These are phyloP conservation scores for Colletotrichum sp. DNA, from an alignment of 2,329 filamentous ascomycete genomes.

Conservation along the genomic window DNA sequence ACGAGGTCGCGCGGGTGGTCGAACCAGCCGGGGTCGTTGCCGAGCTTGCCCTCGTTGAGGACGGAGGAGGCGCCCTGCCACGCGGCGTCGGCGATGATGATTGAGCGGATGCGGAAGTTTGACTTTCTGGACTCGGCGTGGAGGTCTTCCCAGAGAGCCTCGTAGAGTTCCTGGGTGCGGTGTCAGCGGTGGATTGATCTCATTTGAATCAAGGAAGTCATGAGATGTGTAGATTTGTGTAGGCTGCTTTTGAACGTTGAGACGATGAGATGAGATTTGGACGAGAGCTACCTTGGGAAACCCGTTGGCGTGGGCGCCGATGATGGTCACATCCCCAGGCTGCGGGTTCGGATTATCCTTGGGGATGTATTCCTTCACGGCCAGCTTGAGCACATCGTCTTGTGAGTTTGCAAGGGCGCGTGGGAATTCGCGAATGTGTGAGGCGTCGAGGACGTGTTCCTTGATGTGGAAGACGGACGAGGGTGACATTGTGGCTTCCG, in stretches of 20 bases:
- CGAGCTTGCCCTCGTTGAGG: constrained; percentile 76
- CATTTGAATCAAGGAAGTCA: neutral
- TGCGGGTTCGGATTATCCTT: constrained; percentile 70
- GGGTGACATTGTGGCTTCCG: constrained; percentile 25
- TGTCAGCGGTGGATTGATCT: neutral
- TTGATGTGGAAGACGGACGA: constrained; percentile 64
- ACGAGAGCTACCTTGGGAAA: constrained; percentile 75
- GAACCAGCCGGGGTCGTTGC: constrained; percentile 83
- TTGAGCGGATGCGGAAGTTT: constrained; percentile 75
- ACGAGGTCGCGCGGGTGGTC: constrained; percentile 87
- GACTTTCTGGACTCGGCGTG: constrained; percentile 52
- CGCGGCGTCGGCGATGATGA: constrained; percentile 91
- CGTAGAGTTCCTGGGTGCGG: constrained; percentile 78
- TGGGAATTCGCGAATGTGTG: constrained; percentile 84
- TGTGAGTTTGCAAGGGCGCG: constrained; percentile 74
- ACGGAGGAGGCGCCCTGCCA: constrained; percentile 82
- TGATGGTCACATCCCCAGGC: constrained; percentile 81
- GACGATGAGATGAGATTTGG: neutral
- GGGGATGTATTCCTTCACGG: constrained; percentile 89
- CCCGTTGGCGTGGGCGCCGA: constrained; percentile 88
- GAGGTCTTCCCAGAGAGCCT: constrained; percentile 89
- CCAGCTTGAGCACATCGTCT: constrained; percentile 75
- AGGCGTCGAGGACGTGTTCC: constrained; percentile 75
- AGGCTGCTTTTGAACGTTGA: neutral
- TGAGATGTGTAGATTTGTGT: neutral